Evolutionary conservation across 108 stramenopile species (phyloP).

Genomic region (Cyclotella baltica): DNA sequence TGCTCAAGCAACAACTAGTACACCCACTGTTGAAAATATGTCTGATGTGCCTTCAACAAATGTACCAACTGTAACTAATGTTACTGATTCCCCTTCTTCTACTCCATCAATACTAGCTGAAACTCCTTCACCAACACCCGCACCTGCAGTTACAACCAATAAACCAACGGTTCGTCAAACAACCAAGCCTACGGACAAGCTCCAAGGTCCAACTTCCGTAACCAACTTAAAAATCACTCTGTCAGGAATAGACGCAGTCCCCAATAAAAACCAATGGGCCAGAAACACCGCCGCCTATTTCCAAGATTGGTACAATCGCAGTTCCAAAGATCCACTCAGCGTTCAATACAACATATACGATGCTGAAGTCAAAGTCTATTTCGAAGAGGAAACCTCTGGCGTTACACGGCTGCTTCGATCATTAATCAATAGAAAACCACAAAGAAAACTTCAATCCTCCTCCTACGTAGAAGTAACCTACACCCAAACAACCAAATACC

Average conservation of each 20-base stretch:
- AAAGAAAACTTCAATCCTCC: constrained; percentile 29
- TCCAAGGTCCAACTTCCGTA: constrained; percentile 17
- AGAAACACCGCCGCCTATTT: constrained; percentile 24
- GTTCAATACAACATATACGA: constrained; percentile 25
- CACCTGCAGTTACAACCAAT: not conserved
- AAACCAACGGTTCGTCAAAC: not conserved
- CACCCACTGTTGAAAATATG: not conserved
- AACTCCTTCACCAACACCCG: not conserved
- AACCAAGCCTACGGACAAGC: constrained; percentile 15
- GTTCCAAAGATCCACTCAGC: not conserved
- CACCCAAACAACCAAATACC: constrained; percentile 36
- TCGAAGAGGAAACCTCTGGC: not conserved
- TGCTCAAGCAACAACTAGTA: not conserved
- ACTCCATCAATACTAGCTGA: constrained; percentile 3
- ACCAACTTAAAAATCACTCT: constrained; percentile 27
- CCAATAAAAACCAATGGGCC: constrained; percentile 24
- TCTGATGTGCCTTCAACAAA: no score
- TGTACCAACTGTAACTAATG: not conserved
- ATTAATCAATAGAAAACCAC: not conserved
- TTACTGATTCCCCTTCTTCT: not conserved
- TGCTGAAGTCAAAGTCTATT: constrained; percentile 7
- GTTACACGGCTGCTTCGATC: not conserved
- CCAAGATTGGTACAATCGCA: constrained; percentile 25
- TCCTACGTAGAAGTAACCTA: constrained; percentile 44
- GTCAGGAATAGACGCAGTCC: constrained; percentile 9